Base-by-base conservation (phyloP, 768 basidiomycete genomes). In the Lentinula aciculospora region DNA sequence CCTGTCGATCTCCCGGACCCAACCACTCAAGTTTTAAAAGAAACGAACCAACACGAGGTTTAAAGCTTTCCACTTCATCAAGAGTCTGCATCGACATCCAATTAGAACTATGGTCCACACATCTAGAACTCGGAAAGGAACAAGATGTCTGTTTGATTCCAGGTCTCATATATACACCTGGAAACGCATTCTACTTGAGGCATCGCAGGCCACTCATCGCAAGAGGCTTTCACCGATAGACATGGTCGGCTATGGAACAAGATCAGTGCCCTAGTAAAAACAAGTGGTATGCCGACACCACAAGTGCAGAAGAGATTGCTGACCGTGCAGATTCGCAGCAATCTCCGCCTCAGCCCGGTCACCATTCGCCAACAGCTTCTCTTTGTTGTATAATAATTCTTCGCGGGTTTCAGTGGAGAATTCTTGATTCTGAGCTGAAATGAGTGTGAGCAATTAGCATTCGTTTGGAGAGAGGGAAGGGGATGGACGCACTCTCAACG, bases 311-410 rank as follows among this genome's bases (percentile, higher is more conserved):
- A 54, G 47, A 48, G 68, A 92, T 90, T 76, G 67, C 58, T 25
- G 23, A 60, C 59, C 53, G 27, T 91, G 79, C 61, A 94, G 73
- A 72, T 98, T 98, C 46, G 97, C 95, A 56, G 95, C 95, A 66
- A 99, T 93, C 75, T 98, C 97, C 27, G 95, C 92, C 72, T 99
- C 97, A 57, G 94, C 92, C 64, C 92, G 77, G 76, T 98, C 97
- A 56, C 97, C 96, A 66, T 96, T 98, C 25, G 93, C 86, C 31
- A 99, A 81, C 56, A 99, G 82, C 72, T 98, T 98, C 81, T 98
- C 97, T 72, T 99, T 99, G 81, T 98, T 98, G 76, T 99, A 99
- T 37, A 98, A 79, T 56, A 98, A 84, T 71, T 99, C 97, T 73
- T 99, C 97, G 58, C 97, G 88, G 9, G 94, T 98, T 76, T 99